Percentiles rank a stretch among this genome's conserved stretches.
Conservation (phyloP, 2,329 filamentous ascomycete genomes). For the Aspergillus quadricinctus region DNA sequence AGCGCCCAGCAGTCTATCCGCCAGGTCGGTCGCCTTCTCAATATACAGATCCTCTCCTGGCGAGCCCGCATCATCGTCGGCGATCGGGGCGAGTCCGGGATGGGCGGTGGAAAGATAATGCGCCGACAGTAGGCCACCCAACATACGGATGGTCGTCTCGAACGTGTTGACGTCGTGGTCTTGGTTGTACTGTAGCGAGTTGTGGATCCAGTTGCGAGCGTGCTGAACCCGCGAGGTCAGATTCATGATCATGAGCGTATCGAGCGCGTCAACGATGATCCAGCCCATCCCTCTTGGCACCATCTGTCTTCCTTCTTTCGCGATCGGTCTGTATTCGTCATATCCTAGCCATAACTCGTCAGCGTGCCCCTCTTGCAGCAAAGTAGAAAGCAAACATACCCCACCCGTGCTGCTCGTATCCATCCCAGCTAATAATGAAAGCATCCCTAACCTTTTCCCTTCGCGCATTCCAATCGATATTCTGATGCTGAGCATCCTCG, state of each 20-base stretch:
- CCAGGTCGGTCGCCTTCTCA: slow-evolving; percentile 91
- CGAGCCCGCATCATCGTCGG: slow-evolving; percentile 65
- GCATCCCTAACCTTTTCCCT: slow-evolving; percentile 80
- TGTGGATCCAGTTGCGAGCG: slow-evolving; percentile 83
- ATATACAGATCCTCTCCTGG: slow-evolving; percentile 87
- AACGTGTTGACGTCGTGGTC: slow-evolving; percentile 96
- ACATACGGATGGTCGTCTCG: slow-evolving; percentile 96
- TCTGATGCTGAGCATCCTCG: slow-evolving; percentile 25
- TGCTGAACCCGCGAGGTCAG: slow-evolving; percentile 78
- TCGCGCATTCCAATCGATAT: slow-evolving; percentile 70
- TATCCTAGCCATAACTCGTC: slow-evolving; percentile 22
- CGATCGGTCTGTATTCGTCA: slow-evolving; percentile 81
- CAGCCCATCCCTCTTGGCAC: slow-evolving; percentile 84
- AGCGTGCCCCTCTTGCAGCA: slow-evolving; percentile 11
- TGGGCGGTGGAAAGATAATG: slow-evolving; percentile 88
- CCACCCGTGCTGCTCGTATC: slow-evolving; percentile 91
- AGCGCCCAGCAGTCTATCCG: slow-evolving; percentile 78
- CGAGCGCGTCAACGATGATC: slow-evolving; percentile 95
- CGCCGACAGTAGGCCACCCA: slow-evolving; percentile 86
- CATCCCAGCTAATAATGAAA: slow-evolving; percentile 87
- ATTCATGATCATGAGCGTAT: slow-evolving; percentile 99
- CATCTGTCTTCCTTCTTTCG: slow-evolving; percentile 79
- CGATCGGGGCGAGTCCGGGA: slow-evolving; percentile 70
- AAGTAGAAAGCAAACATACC: slow-evolving; percentile 53
- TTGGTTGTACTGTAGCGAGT: slow-evolving; percentile 78